Evolutionary conservation across 2,329 filamentous ascomycete genomes (phyloP).

Genomic region (Diaporthe citriasiana): DNA sequence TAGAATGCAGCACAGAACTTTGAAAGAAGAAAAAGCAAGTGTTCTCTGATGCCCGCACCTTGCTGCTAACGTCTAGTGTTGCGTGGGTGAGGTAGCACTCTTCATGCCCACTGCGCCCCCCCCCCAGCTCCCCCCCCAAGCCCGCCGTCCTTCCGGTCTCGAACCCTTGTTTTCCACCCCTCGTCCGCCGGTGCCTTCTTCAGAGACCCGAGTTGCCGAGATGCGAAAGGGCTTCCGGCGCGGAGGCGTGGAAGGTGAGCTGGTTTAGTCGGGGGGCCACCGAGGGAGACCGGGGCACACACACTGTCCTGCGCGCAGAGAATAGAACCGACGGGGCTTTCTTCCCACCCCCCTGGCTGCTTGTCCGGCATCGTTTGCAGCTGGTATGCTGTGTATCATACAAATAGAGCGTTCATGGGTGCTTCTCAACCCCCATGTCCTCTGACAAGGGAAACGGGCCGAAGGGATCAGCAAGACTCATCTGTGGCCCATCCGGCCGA

Average conservation of each 20-base stretch:
- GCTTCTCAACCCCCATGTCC: not conserved
- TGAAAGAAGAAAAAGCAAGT: slow-evolving; percentile 18
- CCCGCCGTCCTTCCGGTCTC: slow-evolving; percentile 26
- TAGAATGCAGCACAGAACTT: slow-evolving; percentile 19
- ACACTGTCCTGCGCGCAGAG: not conserved
- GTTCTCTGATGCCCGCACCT: slow-evolving; percentile 6
- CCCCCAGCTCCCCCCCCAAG: not conserved
- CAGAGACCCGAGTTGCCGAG: not conserved
- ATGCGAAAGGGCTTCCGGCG: slow-evolving; percentile 15
- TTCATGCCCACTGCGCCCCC: slow-evolving; percentile 1
- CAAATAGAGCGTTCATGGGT: not conserved
- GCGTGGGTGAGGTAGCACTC: slow-evolving; percentile 16
- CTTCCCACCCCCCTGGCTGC: not conserved
- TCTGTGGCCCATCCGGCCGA: not conserved
- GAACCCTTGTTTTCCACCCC: slow-evolving; percentile 21
- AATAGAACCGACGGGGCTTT: slow-evolving; percentile 23
- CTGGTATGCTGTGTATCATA: not conserved
- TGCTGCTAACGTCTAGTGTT: slow-evolving; percentile 28
- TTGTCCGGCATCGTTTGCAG: not conserved
- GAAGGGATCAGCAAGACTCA: slow-evolving; percentile 1
- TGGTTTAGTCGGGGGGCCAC: not conserved
- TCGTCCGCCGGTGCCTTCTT: slow-evolving; percentile 19
- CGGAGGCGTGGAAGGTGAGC: slow-evolving; percentile 8
- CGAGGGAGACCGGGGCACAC: not conserved
- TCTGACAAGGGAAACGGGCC: slow-evolving; percentile 20